Evolutionary conservation across 1,284 basidiomycete genomes (phyloP).

Genomic region (Apiotrichum akiyoshidainum): DNA sequence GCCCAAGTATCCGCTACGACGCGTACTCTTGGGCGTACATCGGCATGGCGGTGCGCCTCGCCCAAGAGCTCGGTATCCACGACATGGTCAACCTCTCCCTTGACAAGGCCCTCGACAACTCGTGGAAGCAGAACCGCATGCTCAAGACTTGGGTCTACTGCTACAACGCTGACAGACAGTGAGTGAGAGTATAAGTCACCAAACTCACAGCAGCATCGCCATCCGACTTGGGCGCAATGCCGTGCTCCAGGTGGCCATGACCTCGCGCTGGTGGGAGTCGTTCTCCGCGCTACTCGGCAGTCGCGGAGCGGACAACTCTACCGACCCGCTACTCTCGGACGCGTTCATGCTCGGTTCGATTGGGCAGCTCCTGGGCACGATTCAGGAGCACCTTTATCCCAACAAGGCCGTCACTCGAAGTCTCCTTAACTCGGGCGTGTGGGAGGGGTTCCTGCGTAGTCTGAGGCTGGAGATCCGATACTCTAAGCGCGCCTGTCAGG

Average conservation of each 20-base stretch:
- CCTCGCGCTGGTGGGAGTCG: conserved; percentile 20
- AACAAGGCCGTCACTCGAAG: conserved; percentile 16
- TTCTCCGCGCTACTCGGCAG: background rate
- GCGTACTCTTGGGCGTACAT: conserved; percentile 16
- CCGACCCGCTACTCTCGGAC: conserved; percentile 11
- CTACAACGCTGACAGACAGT: conserved; percentile 17
- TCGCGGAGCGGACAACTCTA: background rate
- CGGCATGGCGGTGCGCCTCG: conserved; percentile 14
- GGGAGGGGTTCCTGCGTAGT: conserved; percentile 15
- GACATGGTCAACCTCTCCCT: conserved; percentile 9
- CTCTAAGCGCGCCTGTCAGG: conserved; percentile 7
- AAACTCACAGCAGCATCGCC: conserved; percentile 10
- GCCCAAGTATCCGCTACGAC: conserved; percentile 14
- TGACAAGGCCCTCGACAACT: background rate
- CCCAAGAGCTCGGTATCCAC: conserved; percentile 19
- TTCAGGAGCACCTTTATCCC: conserved; percentile 16
- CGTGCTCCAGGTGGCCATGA: conserved; percentile 17
- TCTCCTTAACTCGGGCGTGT: conserved; percentile 13
- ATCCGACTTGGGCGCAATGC: conserved; percentile 18
- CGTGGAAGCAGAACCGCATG: conserved; percentile 12
- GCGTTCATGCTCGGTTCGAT: conserved; percentile 8
- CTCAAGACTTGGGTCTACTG: conserved; percentile 21
- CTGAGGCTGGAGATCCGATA: conserved; percentile 14
- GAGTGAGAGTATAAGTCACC: background rate
- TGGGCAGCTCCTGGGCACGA: conserved; percentile 12